Evolutionary conservation across 306 rosid species (phyloP).

Genomic region (Glycine latifolia): DNA sequence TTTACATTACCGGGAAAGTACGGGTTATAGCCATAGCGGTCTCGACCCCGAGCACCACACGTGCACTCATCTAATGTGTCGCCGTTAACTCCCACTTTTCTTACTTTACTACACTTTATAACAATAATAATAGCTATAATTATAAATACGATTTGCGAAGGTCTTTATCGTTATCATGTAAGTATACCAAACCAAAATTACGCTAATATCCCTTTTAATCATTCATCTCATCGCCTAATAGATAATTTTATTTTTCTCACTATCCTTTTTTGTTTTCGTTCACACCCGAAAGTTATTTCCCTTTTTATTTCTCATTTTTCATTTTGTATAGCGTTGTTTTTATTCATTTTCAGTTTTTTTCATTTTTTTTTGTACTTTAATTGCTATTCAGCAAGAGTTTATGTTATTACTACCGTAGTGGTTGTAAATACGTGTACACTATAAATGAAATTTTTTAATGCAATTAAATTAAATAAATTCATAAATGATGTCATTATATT

Average conservation of each 20-base stretch:
- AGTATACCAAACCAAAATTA: constrained; percentile 54
- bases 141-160: constrained; percentile 36
- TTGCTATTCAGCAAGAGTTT: background rate
- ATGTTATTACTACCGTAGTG: background rate
- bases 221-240: background rate
- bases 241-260: background rate
- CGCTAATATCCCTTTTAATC: constrained; percentile 23
- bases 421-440: background rate
- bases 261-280: background rate
- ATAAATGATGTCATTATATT: constrained; percentile 26
- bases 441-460: constrained; percentile 1
- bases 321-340: background rate
- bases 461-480: constrained; percentile 21
- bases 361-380: background rate
- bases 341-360: background rate
- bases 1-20: constrained; percentile 54
- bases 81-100: constrained; percentile 43
- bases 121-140: background rate
- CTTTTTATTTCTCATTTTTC: background rate
- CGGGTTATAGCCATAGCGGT: constrained; percentile 55
- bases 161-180: constrained; percentile 35
- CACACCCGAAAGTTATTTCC: background rate
- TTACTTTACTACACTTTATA: background rate
- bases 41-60: constrained; percentile 63
- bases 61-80: constrained; percentile 61